Conservation (phyloP, 2,329 filamentous ascomycete genomes). For the Penicillium paneum region DNA sequence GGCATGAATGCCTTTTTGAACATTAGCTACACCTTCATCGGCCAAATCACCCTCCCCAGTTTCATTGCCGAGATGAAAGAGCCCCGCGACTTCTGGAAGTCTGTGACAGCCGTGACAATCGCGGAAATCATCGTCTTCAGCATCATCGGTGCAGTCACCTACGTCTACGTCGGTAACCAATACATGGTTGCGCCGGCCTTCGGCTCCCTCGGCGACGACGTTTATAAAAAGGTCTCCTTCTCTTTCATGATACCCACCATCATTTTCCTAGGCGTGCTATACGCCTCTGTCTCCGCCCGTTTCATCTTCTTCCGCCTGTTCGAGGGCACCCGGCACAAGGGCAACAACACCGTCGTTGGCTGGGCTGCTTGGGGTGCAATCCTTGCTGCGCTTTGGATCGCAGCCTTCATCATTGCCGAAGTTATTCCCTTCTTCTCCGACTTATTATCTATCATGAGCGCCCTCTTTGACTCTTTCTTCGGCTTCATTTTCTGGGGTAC, state of each 20-base stretch:
- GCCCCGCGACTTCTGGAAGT: slow-evolving; percentile 82
- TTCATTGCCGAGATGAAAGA: slow-evolving; percentile 94
- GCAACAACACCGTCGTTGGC: slow-evolving; percentile 73
- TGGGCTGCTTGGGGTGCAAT: slow-evolving; percentile 78
- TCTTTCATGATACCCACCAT: slow-evolving; percentile 95
- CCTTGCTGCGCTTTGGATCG: slow-evolving; percentile 63
- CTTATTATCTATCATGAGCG: slow-evolving; percentile 55
- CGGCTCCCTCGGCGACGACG: slow-evolving; percentile 68
- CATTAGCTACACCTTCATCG: slow-evolving; percentile 94
- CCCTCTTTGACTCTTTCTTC: slow-evolving; percentile 74
- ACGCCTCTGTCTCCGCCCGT: slow-evolving; percentile 82
- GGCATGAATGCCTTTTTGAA: slow-evolving; percentile 89
- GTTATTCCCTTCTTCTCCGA: slow-evolving; percentile 92
- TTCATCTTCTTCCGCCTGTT: slow-evolving; percentile 93
- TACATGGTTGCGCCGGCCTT: slow-evolving; percentile 88
- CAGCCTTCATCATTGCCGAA: slow-evolving; percentile 89
- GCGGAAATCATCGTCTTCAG: slow-evolving; percentile 84
- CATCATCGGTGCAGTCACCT: slow-evolving; percentile 75
- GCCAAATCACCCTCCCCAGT: slow-evolving; percentile 87
- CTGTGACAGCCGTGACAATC: slow-evolving; percentile 85
- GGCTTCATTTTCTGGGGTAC: slow-evolving; percentile 82
- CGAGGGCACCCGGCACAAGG: slow-evolving; percentile 73
- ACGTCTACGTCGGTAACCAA: slow-evolving; percentile 83
- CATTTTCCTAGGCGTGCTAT: slow-evolving; percentile 86
- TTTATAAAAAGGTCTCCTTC: slow-evolving; percentile 85